Conservation (phyloP, 2,329 filamentous ascomycete species). For the Pseudocercospora cruenta region DNA sequence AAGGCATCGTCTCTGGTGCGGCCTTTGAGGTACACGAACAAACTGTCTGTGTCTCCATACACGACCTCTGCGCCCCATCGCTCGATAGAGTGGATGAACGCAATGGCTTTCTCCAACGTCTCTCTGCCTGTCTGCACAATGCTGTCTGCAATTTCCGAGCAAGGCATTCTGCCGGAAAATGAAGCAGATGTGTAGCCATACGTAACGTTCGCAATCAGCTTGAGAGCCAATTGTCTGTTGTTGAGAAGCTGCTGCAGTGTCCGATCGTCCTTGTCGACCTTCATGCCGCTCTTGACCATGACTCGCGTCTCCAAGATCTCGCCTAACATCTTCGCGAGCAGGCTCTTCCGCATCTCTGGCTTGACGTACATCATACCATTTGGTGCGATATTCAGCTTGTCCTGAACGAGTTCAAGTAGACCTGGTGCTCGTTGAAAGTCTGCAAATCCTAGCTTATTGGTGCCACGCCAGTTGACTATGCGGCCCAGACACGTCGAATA, state of each 20-base stretch:
- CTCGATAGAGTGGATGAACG: slow-evolving; percentile 83
- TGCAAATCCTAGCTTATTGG: slow-evolving; percentile 91
- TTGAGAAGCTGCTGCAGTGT: slow-evolving; percentile 84
- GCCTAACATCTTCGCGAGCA: slow-evolving; percentile 93
- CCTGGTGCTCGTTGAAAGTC: slow-evolving; percentile 79
- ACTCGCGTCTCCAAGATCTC: slow-evolving; percentile 95
- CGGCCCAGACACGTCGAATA: slow-evolving; percentile 95
- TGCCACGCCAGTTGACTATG: slow-evolving; percentile 83
- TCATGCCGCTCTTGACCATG: slow-evolving; percentile 98
- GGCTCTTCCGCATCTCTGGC: slow-evolving; percentile 79
- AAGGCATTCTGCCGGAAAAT: slow-evolving; percentile 97
- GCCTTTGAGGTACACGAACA: slow-evolving; percentile 89
- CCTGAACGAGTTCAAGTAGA: slow-evolving; percentile 75
- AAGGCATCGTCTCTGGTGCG: slow-evolving; percentile 88
- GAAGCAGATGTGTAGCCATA: slow-evolving; percentile 97
- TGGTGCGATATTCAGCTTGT: slow-evolving; percentile 87
- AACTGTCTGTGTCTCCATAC: slow-evolving; percentile 94
- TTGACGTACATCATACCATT: slow-evolving; percentile 97
- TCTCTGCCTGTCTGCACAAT: slow-evolving; percentile 96
- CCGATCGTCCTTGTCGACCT: slow-evolving; percentile 85
- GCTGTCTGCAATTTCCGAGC: slow-evolving; percentile 95
- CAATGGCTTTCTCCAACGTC: slow-evolving; percentile 91
- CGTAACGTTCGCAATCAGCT: slow-evolving; percentile 97
- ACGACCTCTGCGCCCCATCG: slow-evolving; percentile 95
- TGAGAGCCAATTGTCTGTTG: slow-evolving; percentile 90